A percentile compares a stretch with the other conserved stretches of the same genome.
Evolutionary conservation across 2,329 filamentous ascomycete genomes (phyloP).

Genomic region (Leptographium lundbergii): DNA sequence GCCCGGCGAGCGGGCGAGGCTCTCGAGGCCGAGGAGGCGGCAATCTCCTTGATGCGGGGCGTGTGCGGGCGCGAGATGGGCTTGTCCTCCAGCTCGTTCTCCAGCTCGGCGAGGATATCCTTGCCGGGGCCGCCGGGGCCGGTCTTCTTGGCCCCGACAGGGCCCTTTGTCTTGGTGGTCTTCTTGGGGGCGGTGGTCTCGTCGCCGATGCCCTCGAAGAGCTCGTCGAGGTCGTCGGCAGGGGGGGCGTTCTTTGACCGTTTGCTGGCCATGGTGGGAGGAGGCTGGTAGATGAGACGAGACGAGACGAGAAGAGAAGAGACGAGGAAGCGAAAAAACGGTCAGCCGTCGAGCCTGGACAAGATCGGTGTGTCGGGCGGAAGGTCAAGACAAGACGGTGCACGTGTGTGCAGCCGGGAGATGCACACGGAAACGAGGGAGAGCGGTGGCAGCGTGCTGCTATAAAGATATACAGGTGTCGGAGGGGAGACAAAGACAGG

Average conservation of each 20-base stretch:
- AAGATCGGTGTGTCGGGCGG: no score
- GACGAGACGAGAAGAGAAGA: neutral
- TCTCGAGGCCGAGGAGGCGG: constrained; percentile 24
- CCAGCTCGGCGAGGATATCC: constrained; percentile 79
- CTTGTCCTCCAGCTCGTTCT: constrained; percentile 60
- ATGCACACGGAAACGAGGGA: no score
- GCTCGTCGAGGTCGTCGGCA: constrained; percentile 52
- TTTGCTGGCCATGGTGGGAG: constrained; percentile 44
- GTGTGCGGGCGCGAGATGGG: constrained; percentile 66
- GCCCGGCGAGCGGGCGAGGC: constrained; percentile 34
- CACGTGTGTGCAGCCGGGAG: no score
- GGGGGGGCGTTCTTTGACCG: constrained; percentile 36
- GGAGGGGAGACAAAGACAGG: no score
- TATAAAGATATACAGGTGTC: no score
- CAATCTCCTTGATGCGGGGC: constrained; percentile 51
- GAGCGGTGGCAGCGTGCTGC: no score
- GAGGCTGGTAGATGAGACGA: neutral
- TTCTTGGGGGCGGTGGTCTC: constrained; percentile 40
- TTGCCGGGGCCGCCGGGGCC: constrained; percentile 35
- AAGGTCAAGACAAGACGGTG: no score
- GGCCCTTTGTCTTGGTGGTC: constrained; percentile 28
- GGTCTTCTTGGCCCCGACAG: constrained; percentile 24
- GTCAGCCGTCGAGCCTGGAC: no score
- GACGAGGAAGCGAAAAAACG: neutral
- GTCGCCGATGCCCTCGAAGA: constrained; percentile 50